phyloP scores from a whole-genome alignment of 164 flowering plant genomes.

The Platanus orientalis region DNA sequence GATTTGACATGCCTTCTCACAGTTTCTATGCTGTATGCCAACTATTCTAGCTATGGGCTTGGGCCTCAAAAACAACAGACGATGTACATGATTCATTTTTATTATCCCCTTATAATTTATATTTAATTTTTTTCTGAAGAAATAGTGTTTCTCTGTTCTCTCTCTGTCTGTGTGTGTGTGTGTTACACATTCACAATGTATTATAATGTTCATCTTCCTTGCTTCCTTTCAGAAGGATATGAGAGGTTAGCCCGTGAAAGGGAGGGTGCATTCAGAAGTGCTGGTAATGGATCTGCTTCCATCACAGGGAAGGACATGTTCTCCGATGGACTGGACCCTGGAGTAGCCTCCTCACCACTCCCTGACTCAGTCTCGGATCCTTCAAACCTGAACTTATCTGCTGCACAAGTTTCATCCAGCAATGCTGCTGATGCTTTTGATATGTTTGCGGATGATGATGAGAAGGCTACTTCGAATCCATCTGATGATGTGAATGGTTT shows the following conservation, averaged over 20 bases:
- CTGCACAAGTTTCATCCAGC: constrained; percentile 23
- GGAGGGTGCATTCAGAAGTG: constrained; percentile 29
- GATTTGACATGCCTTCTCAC: no score
- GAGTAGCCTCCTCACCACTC: constrained; percentile 15
- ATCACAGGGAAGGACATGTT: constrained; percentile 13
- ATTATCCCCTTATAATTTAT: no score
- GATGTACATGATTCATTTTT: no score
- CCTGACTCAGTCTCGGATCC: constrained; percentile 19
- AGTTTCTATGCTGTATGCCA: no score
- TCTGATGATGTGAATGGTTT: constrained; percentile 25
- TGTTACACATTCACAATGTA: no score
- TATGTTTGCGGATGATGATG: constrained; percentile 89
- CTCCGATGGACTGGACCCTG: constrained; percentile 18
- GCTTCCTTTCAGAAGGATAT: constrained; percentile 67
- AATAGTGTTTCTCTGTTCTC: no score
- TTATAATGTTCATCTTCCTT: background rate
- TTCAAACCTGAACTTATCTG: constrained; percentile 12
- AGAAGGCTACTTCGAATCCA: constrained; percentile 22
- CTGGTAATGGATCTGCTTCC: constrained; percentile 17
- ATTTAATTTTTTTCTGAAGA: no score
- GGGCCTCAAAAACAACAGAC: no score
- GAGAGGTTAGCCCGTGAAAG: constrained; percentile 63
- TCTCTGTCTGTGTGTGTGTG: no score
- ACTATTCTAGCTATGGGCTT: no score
- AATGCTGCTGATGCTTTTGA: constrained; percentile 50